These are phyloP conservation scores for Fusarium miscanthi DNA, from an alignment of 2,329 filamentous ascomycete species.

Conservation along the genomic window DNA sequence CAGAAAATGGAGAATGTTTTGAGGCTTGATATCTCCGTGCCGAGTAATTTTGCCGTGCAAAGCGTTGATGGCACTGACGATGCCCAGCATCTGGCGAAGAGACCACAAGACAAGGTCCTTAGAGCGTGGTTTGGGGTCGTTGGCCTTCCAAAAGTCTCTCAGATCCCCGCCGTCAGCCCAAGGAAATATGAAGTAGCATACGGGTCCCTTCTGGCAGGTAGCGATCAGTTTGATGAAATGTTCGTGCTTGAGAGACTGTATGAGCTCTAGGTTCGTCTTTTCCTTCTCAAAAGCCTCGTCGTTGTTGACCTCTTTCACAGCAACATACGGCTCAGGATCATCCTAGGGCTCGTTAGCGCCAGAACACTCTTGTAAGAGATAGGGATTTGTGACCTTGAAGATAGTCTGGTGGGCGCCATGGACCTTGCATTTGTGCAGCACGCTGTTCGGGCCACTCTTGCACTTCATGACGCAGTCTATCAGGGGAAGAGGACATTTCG, in stretches of 20 bases:
- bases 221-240: slow-evolving; percentile 25
- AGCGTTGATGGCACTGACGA: slow-evolving; percentile 11
- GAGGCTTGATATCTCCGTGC: slow-evolving; percentile 36
- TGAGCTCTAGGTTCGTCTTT: neutral
- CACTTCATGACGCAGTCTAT: neutral
- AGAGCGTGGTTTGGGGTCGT: neutral
- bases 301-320: slow-evolving; percentile 15
- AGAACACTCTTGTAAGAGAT: accelerated
- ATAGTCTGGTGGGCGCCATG: slow-evolving; percentile 4
- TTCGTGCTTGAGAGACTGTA: slow-evolving; percentile 2
- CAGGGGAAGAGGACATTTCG: slow-evolving; percentile 9
- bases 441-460: neutral
- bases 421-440: slow-evolving; percentile 12
- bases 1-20: slow-evolving; percentile 32
- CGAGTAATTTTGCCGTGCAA: slow-evolving; percentile 16
- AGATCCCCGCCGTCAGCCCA: slow-evolving; percentile 36
- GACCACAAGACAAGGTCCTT: slow-evolving; percentile 9
- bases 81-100: slow-evolving; percentile 27
- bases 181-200: slow-evolving; percentile 29
- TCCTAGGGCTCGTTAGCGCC: neutral
- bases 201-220: slow-evolving; percentile 6
- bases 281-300: slow-evolving; percentile 11
- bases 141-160: slow-evolving; percentile 12
- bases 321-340: neutral
- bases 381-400: neutral